These are phyloP conservation scores for Sphenostylis stenocarpa DNA, from an alignment of 306 rosid species.

Conservation along the genomic window DNA sequence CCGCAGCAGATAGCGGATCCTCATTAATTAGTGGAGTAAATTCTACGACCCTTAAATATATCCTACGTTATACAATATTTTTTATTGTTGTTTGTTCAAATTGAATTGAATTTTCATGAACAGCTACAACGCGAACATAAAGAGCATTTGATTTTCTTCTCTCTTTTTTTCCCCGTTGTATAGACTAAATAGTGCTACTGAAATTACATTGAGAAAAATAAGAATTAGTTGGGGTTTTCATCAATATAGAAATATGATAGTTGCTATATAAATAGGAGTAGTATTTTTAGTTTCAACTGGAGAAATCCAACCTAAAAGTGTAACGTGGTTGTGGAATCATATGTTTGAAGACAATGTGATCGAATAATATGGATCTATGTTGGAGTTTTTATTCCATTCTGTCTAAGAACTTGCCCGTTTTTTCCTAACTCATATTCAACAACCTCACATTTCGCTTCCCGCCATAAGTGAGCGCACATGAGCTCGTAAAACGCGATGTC, in stretches of 20 bases:
- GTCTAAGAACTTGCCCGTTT: background rate
- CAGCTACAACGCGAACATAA: background rate
- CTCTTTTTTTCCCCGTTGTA: no score
- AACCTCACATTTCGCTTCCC: conserved; percentile 14
- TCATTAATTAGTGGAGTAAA: conserved; percentile 38
- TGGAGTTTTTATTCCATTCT: conserved; percentile 10
- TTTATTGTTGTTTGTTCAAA: background rate
- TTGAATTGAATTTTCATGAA: background rate
- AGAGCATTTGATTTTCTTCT: no score
- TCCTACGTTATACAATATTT: background rate
- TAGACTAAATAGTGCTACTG: no score
- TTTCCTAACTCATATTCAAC: background rate
- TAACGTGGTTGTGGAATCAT: background rate
- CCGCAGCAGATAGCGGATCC: conserved; percentile 71
- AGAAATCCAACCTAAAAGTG: no score
- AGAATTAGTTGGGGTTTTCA: no score
- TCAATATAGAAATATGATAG: no score
- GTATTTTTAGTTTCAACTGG: no score
- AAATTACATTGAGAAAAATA: no score
- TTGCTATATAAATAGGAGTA: no score
- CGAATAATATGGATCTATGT: conserved; percentile 31
- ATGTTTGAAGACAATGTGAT: conserved; percentile 16
- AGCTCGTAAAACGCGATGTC: conserved; percentile 13
- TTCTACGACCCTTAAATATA: conserved; percentile 6
- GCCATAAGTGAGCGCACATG: conserved; percentile 8